Evolutionary conservation across 306 rosid genomes (phyloP).

Genomic region (Cotoneaster glaucophyllus): DNA sequence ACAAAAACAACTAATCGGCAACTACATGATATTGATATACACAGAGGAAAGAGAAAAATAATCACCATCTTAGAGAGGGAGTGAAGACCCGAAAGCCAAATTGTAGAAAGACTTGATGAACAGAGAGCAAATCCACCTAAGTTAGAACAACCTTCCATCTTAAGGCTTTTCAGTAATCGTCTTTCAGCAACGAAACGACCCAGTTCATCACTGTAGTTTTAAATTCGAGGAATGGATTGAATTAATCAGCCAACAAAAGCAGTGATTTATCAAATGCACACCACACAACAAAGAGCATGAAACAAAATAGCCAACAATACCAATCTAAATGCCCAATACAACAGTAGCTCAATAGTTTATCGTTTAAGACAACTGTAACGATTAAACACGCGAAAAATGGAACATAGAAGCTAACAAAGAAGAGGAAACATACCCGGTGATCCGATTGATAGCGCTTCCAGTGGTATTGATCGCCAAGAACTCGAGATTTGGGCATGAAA

Average conservation of each 20-base stretch:
- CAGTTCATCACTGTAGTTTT: conserved; percentile 63
- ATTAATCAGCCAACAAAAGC: conserved; percentile 8
- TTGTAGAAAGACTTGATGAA: conserved; percentile 74
- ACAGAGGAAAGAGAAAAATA: conserved; percentile 8
- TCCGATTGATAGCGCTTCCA: conserved; percentile 53
- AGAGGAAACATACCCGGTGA: conserved; percentile 59
- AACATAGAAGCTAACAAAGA: not conserved
- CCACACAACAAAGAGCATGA: not conserved
- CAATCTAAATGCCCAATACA: not conserved
- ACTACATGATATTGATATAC: not conserved
- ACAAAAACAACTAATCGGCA: not conserved
- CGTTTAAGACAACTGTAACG: not conserved
- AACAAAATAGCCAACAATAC: not conserved
- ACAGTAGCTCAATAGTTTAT: not conserved
- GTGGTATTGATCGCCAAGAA: conserved; percentile 56
- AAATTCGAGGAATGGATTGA: conserved; percentile 12
- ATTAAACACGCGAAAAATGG: not conserved
- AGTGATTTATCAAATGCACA: not conserved
- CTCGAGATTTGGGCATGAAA: conserved; percentile 87
- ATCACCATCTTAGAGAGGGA: conserved; percentile 85
- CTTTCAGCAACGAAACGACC: conserved; percentile 86
- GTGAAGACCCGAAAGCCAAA: conserved; percentile 84
- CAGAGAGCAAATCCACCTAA: conserved; percentile 64
- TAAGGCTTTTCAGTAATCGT: conserved; percentile 64
- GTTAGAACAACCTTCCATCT: conserved; percentile 89